phyloP scores from a whole-genome alignment of 2,329 filamentous ascomycete species.

The Trichoderma breve region DNA sequence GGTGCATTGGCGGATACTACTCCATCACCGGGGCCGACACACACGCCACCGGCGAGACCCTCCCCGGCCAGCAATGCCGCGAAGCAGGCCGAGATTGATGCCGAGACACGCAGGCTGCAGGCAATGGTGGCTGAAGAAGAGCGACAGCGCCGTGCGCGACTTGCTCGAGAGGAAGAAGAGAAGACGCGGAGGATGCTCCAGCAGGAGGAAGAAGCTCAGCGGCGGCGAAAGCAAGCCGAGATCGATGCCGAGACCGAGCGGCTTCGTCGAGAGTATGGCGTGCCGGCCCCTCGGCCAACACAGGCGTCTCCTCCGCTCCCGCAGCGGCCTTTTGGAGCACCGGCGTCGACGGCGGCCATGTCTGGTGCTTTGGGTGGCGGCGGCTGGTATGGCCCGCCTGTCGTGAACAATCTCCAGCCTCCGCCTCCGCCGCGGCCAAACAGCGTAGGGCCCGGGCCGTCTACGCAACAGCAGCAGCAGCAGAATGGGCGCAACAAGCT shows the following conservation, averaged over 20 bases:
- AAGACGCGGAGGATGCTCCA: conserved; percentile 65
- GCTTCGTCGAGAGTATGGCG: conserved; percentile 66
- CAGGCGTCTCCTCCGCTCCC: conserved; percentile 36
- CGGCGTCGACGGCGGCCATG: neutral
- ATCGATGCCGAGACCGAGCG: conserved; percentile 82
- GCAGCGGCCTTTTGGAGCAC: conserved; percentile 26
- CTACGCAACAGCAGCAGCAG: neutral
- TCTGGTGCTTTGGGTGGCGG: conserved; percentile 17
- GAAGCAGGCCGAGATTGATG: conserved; percentile 55
- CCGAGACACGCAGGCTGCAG: conserved; percentile 73
- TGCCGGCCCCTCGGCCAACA: conserved; percentile 43
- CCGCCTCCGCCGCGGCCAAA: conserved; percentile 44
- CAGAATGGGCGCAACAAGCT: conserved; percentile 22
- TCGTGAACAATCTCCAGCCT: conserved; percentile 31
- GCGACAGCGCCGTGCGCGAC: conserved; percentile 54
- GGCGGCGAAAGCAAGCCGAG: conserved; percentile 52
- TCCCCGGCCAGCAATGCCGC: conserved; percentile 26
- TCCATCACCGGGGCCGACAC: conserved; percentile 23
- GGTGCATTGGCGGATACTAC: conserved; percentile 40
- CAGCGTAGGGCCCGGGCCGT: conserved; percentile 41
- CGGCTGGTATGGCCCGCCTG: conserved; percentile 22
- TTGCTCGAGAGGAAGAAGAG: conserved; percentile 55
- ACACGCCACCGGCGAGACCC: conserved; percentile 21
- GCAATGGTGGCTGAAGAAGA: conserved; percentile 51
- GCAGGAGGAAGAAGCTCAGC: conserved; percentile 61